Base-by-base conservation (phyloP, 139 green algal species). In the Asterochloris sp. region DNA sequence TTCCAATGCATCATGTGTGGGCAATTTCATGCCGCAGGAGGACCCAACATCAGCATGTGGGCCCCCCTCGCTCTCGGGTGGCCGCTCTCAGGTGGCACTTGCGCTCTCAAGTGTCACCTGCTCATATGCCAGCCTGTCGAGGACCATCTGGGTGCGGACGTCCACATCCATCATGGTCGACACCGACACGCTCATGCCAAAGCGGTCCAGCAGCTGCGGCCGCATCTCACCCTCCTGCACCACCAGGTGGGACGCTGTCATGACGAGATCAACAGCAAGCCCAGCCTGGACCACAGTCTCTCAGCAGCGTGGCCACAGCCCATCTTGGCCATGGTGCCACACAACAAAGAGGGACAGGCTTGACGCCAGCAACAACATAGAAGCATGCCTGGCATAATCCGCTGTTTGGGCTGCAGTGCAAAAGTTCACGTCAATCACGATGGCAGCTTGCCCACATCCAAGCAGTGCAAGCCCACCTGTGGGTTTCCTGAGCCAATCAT, bases 151-250 rank as follows among this genome's bases (percentile, higher is more conserved):
- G 14, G 92, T 94, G 82, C 96, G 93, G 80, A 88, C 38, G 11
- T 90, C 88, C 0, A 83, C 85, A 79, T 98, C 94, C 85, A 86
- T 84, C 76, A 98, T 80, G 6, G 95, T 98, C 29, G 80, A 79
- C 68, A 98, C 92, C 11, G 93, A 91, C 12, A 98, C 94, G 13
- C 80, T 90, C 83, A 97, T 90, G 67, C 96, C 96, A 83, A 98
- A 99, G 68, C 96, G 92, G 85, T 98, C 96, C 77, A 99, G 91
- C 85, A 99, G 93, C 91, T 99, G 96, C 67, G 95, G 96, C 21
- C 96, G 89, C 84, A 99, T 78, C 92, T 98, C 95, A 13, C 96
- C 96, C 86, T 99, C 95, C 87, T 84, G 78, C 28, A 19, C 29
- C 17, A 8, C 13, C 23, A 13, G 16, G 69, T 29, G 10, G 19